Evolutionary conservation across 2,329 filamentous ascomycete genomes (phyloP), one percentile per base, ranked within the genome.

Genomic region (Hypoxylon sp.): DNA sequence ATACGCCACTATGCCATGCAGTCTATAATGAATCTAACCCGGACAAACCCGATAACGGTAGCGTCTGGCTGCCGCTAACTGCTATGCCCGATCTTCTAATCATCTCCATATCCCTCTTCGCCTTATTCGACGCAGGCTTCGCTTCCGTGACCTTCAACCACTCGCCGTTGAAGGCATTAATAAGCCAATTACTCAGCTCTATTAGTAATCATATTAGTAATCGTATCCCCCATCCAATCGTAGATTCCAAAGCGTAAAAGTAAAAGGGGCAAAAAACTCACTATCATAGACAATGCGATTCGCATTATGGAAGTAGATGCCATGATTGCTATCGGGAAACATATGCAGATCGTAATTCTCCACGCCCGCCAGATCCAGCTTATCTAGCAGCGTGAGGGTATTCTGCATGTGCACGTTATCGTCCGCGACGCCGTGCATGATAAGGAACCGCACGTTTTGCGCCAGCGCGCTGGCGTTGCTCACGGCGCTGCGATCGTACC

Each of bases 381-480:
- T 91, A 79, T 99, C 97, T 50, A 99, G 84, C 68, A 99, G 81
- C 1, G 90, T 92, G 63, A 98, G 86, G 0, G 94, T 94, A 79
- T 97, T 98, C 80, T 99, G 97, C 80, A 97, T 90, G 79, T 99
- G 97, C 11, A 99, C 96, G 75, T 99, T 99, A 80, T 99, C 96
- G 76, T 99, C 96, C 6, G 92, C 92, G n/a, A 94, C 88, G 72
- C 96, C 96, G 77, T 99, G 96, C 93, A 98, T 98, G 74, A 99
- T 79, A 41, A 99, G 84, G 82, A 98, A 99, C 32, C 95, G 90
- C 67, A 94, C 92, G 77, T 91, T 97, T 70, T 89, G 80, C 3
- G 85, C 83, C 5, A 99, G 84, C 0, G 93, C 91, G 0, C 87
- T 84, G 68, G 90, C 90, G 76, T 99, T 93, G 65, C 79, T 87